Base-by-base conservation (phyloP, 805 yeast species). In the Tetrapisispora fleetii region DNA sequence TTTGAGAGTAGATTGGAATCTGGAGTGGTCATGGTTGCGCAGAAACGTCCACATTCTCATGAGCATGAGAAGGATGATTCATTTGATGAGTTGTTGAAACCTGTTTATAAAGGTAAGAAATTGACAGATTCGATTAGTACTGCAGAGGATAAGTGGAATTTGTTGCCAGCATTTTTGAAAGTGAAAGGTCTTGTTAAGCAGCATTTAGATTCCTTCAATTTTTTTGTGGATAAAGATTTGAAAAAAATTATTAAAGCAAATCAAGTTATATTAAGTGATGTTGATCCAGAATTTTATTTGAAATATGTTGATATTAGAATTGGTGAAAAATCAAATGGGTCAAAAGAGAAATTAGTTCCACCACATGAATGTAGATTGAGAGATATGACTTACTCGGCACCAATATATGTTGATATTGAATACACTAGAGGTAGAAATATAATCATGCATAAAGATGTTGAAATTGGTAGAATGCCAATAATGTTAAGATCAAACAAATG, bases 391-490 rank as follows among this genome's bases (percentile, higher is more conserved):
- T 91, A 91, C 60, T 83, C 95, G 41, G 97, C 98, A 1, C 97
- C 97, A 1, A 86, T 91, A 37, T 86, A 83, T 58, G 99, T 91
- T 44, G 99, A 93, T 69, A 96, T 93, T 22, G 99, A 93, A 63
- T 93, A 93, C 63, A 93, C 98, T 0, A 77, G 97, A 64, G 99
- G 98, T 35, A 75, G 91, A 54, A 89, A 88, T 66, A 86, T 93
- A 64, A 86, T 91, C 56, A 79, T 87, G 73, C 91, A 88, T 58
- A 77, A 85, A 58, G 95, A 88, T 62, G 77, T 93, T 51, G 97
- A 90, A 64, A 91, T 93, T 52, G 99, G 99, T 35, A 79, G 95
- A 61, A 93, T 93, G 96, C 99, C 99, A n/a, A 82, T 93, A 59
- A 93, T 93, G 99, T 75, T 93, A 58, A 76, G 97, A 58, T 85